Conservation (phyloP, 2,329 filamentous ascomycete species). For the Fusarium nisikadoi region DNA sequence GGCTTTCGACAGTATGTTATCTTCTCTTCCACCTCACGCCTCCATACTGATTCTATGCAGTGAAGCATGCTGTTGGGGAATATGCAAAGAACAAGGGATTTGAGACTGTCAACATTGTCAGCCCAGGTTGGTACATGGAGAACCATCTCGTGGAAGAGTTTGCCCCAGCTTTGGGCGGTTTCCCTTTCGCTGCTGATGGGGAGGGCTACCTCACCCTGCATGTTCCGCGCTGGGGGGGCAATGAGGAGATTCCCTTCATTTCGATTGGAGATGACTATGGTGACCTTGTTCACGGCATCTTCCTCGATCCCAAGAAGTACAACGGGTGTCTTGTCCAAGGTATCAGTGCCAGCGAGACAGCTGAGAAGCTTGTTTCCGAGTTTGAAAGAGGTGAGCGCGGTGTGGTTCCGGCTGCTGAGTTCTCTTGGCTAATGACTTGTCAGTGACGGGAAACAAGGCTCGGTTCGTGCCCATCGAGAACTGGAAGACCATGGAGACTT, state of each 20-base stretch:
- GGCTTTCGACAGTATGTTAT: slow-evolving; percentile 49
- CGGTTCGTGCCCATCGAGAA: slow-evolving; percentile 47
- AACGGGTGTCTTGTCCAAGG: slow-evolving; percentile 51
- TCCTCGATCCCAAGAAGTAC: slow-evolving; percentile 53
- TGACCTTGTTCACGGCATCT: slow-evolving; percentile 57
- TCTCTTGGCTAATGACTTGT: slow-evolving; percentile 1
- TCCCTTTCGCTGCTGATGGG: slow-evolving; percentile 49
- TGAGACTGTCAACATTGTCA: slow-evolving; percentile 49
- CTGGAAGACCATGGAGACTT: slow-evolving; percentile 49
- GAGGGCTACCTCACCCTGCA: slow-evolving; percentile 52
- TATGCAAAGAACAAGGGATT: slow-evolving; percentile 51
- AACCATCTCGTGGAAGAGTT: slow-evolving; percentile 52
- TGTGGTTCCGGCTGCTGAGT: not conserved
- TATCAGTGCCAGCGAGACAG: slow-evolving; percentile 49
- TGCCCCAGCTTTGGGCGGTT: slow-evolving; percentile 53
- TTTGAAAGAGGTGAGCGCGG: slow-evolving; percentile 47
- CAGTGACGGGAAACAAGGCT: slow-evolving; percentile 48
- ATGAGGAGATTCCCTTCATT: slow-evolving; percentile 51
- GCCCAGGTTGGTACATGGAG: slow-evolving; percentile 56
- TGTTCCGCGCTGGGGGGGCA: slow-evolving; percentile 53
- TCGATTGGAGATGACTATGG: slow-evolving; percentile 55
- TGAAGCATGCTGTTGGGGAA: slow-evolving; percentile 52
- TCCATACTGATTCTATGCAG: slow-evolving; percentile 35
- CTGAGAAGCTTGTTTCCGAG: slow-evolving; percentile 44
- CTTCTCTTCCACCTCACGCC: fast-evolving